Conservation (phyloP, 73 alveolate genomes). For the Paramecium tetraurelia region DNA sequence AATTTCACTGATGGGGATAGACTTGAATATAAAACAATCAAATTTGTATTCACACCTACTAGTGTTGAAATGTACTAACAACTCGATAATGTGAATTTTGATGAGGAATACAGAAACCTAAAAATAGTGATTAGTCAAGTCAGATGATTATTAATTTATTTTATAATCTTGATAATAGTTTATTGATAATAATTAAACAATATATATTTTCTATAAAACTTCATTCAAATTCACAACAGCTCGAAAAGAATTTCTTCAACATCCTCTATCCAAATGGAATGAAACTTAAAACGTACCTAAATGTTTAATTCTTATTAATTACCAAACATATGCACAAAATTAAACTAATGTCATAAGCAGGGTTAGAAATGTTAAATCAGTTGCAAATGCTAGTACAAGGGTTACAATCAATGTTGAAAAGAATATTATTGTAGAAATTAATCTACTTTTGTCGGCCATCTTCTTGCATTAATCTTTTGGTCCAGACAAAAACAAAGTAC, state of each 20-base stretch:
- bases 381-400: background rate
- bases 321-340: constrained; percentile 49
- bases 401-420: background rate
- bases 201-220: constrained; percentile 2
- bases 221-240: constrained; percentile 40
- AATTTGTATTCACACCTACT: background rate
- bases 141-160: background rate
- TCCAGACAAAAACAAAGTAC: constrained; percentile 50
- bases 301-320: background rate
- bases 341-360: background rate
- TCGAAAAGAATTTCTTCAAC: background rate
- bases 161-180: background rate
- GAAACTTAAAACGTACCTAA: constrained; percentile 19
- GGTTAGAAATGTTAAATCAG: background rate
- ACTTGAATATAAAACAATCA: background rate
- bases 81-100: background rate
- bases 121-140: background rate
- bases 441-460: background rate
- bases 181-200: background rate
- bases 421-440: constrained; percentile 14
- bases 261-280: constrained; percentile 28
- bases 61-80: background rate
- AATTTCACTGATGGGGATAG: constrained; percentile 5
- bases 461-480: constrained; percentile 38
- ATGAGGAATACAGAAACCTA: background rate